Evolutionary conservation across 257 asterid genomes (phyloP), one percentile per base, ranked within the genome.

Genomic region (Orobanche coerulescens): DNA sequence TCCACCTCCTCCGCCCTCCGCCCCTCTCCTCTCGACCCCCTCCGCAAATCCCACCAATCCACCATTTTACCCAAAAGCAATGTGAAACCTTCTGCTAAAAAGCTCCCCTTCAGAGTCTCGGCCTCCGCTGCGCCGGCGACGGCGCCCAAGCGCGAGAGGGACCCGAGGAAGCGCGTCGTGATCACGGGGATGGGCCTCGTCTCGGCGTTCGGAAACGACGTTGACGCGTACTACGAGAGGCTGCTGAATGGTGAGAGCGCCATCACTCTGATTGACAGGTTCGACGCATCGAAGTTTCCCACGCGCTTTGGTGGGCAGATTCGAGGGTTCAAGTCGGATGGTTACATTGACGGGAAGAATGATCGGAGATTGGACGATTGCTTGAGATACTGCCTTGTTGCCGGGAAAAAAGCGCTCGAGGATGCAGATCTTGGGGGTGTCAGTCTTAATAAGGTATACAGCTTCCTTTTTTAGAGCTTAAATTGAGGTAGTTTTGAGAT

Each of bases 301-400:
- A 80, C 86, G 16, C 80, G 86, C 11, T 80, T 80, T 28, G 86
- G 83, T 7, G 86, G 83, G 1, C 86, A 80, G 83, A 80, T 80
- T 71, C 70, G 86, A 1, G 86, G 79, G 51, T 80, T 80, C 64
- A 59, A 62, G 2, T 22, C 86, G 1, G 83, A 77, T 44, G 86
- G 83, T 0, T 80, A 76, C 64, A 77, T 80, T 33, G 83, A 80
- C 49, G 86, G 83, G 39, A 80, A 80, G 75, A 77, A 74, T 48
- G 86, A 80, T 53, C 77, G 86, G 70, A 74, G 86, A 37, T 39
- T 77, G 76, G 86, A 80, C 28, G 81, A 77, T 72, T 75, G 79
- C 36, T 59, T 80, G 69, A 72, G 83, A 20, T 80, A 80, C 73
- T 77, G 83, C 77, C 63, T 75, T 72, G 86, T 80, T 51, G 83